These are phyloP conservation scores for Nemania sp. DNA, from an alignment of 2,329 filamentous ascomycete genomes.

Conservation along the genomic window DNA sequence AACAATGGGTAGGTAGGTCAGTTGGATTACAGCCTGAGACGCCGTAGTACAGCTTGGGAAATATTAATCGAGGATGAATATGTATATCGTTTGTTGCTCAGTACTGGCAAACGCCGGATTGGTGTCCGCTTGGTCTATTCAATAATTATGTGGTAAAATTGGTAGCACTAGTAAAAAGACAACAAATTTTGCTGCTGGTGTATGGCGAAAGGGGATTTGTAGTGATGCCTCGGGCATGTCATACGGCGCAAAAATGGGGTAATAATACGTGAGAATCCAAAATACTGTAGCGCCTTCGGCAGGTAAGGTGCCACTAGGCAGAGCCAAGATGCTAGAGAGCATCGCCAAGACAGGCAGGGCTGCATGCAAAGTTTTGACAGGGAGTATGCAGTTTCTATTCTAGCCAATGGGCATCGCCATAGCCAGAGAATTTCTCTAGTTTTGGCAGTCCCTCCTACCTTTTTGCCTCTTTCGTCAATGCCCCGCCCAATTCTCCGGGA, in stretches of 20 bases:
- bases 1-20: too few species aligned
- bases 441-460: constrained; percentile 15
- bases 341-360: constrained; percentile 21
- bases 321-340: constrained; percentile 13
- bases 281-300: neutral
- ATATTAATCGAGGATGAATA: too few species aligned
- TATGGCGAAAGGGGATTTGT: too few species aligned
- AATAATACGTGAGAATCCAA: constrained; percentile 14
- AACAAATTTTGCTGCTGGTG: too few species aligned
- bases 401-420: constrained; percentile 17
- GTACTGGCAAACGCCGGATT: too few species aligned
- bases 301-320: constrained; percentile 10
- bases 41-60: too few species aligned
- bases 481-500: neutral
- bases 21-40: too few species aligned
- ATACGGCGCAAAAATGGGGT: constrained; percentile 20
- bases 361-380: constrained; percentile 12
- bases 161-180: too few species aligned
- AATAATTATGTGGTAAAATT: too few species aligned
- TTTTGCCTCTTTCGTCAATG: constrained; percentile 19
- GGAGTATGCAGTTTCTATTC: neutral
- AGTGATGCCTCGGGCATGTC: constrained; percentile 17
- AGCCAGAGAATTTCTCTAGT: constrained; percentile 16
- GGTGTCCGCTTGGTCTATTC: too few species aligned
- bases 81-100: too few species aligned